Evolutionary conservation across 768 basidiomycete genomes (phyloP).

Genomic region (Coprinopsis sp.): DNA sequence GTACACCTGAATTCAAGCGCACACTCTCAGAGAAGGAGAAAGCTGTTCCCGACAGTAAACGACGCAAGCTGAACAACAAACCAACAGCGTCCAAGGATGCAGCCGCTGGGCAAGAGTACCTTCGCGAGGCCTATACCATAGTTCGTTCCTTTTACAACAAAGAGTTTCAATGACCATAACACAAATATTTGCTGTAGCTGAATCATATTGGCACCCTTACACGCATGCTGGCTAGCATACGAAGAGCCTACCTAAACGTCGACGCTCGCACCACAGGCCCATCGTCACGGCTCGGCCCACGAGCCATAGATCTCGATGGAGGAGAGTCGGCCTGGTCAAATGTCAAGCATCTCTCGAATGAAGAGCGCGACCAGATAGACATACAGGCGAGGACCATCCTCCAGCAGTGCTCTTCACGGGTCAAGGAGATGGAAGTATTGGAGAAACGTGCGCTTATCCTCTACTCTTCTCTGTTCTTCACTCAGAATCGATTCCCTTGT

Average conservation of each 20-base stretch:
- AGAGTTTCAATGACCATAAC: not conserved
- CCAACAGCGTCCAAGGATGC: slow-evolving; percentile 19
- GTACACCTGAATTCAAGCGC: slow-evolving; percentile 59
- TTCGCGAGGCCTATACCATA: slow-evolving; percentile 72
- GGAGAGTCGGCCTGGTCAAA: slow-evolving; percentile 52
- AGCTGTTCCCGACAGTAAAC: slow-evolving; percentile 40
- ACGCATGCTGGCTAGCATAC: slow-evolving; percentile 68
- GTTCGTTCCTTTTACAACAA: slow-evolving; percentile 26
- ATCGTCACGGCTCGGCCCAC: slow-evolving; percentile 44
- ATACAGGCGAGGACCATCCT: slow-evolving; percentile 84
- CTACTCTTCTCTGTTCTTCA: slow-evolving; percentile 15
- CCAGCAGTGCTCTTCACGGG: slow-evolving; percentile 78
- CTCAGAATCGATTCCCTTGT: slow-evolving; percentile 13
- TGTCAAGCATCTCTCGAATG: slow-evolving; percentile 72
- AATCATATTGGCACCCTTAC: slow-evolving; percentile 65
- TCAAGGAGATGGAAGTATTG: slow-evolving; percentile 80
- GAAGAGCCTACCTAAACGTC: slow-evolving; percentile 84
- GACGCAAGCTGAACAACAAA: slow-evolving; percentile 37
- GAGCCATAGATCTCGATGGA: slow-evolving; percentile 50
- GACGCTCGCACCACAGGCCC: slow-evolving; percentile 51
- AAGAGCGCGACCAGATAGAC: slow-evolving; percentile 95
- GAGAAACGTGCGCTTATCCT: slow-evolving; percentile 72
- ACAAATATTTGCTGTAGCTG: slow-evolving; percentile 1
- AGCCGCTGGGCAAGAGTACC: slow-evolving; percentile 55
- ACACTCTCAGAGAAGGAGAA: slow-evolving; percentile 44